Evolutionary conservation across 345 rosid genomes (phyloP).

Genomic region (Clausena lansium): DNA sequence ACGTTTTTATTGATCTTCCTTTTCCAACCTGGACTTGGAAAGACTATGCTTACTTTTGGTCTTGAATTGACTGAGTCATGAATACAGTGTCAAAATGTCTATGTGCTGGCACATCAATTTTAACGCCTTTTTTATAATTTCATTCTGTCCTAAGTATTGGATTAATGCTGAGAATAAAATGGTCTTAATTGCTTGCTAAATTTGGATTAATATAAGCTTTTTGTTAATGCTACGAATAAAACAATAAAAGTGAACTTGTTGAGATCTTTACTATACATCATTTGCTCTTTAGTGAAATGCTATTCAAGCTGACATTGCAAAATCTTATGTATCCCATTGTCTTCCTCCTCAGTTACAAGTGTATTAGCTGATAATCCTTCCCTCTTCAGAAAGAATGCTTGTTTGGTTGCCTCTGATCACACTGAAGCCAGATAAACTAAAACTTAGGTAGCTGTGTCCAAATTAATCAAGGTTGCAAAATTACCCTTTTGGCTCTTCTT

Average conservation of each 20-base stretch:
- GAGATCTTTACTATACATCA: neutral
- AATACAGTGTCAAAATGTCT: neutral
- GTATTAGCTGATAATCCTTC: neutral
- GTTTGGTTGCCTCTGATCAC: neutral
- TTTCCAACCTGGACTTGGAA: slow-evolving; percentile 7
- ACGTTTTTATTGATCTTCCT: neutral
- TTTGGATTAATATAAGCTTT: neutral
- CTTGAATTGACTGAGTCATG: neutral
- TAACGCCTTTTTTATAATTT: neutral
- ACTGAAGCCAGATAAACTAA: neutral
- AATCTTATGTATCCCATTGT: neutral
- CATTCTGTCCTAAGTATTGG: neutral
- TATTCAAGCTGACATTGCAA: neutral
- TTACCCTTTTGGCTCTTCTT: neutral
- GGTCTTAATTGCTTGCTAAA: neutral
- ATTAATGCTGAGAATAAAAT: neutral
- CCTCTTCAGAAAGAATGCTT: neutral
- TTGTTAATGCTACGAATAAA: neutral
- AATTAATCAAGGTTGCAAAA: neutral
- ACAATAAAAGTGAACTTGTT: neutral
- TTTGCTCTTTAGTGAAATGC: neutral
- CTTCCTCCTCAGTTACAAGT: neutral
- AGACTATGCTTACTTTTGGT: neutral
- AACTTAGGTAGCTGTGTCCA: neutral
- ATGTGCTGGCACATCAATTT: neutral